Evolutionary conservation across 2,329 filamentous ascomycete genomes (phyloP).

Genomic region (Aureobasidium sp.): DNA sequence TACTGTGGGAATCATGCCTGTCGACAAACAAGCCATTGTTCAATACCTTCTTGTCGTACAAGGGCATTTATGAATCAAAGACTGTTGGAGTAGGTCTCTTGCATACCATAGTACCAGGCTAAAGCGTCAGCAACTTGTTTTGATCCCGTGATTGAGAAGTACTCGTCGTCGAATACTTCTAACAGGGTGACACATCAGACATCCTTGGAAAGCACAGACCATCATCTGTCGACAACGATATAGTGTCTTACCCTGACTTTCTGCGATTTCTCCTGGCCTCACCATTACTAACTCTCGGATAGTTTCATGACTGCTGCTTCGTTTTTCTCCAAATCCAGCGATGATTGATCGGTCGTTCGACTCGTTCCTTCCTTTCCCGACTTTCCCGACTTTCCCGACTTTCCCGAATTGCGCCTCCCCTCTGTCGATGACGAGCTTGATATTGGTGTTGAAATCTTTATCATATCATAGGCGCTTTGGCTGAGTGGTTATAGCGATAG

Average conservation of each 20-base stretch:
- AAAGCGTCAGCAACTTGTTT: background rate
- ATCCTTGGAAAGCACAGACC: background rate
- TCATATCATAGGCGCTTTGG: background rate
- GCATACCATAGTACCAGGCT: background rate
- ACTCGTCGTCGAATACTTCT: background rate
- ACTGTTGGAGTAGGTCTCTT: background rate
- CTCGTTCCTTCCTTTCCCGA: too few relatives aligned
- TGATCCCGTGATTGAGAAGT: background rate
- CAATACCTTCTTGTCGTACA: too few relatives aligned
- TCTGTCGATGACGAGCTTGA: too few relatives aligned
- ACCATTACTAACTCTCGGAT: background rate
- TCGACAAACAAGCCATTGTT: too few relatives aligned
- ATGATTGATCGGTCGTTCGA: too few relatives aligned
- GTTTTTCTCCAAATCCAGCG: too few relatives aligned
- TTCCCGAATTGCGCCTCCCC: background rate
- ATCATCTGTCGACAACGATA: background rate
- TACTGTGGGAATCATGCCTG: too few relatives aligned
- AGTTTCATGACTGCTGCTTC: too few relatives aligned
- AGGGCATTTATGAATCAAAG: too few relatives aligned
- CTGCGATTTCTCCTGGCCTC: background rate
- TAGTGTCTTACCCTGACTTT: too few relatives aligned
- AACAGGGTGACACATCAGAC: background rate
- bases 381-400: background rate
- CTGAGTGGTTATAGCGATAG: constrained; percentile 15
- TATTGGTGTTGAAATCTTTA: background rate